Evolutionary conservation across 257 asterid species (phyloP), one percentile per base, ranked within the genome.

Genomic region (Hygrophila difformis): DNA sequence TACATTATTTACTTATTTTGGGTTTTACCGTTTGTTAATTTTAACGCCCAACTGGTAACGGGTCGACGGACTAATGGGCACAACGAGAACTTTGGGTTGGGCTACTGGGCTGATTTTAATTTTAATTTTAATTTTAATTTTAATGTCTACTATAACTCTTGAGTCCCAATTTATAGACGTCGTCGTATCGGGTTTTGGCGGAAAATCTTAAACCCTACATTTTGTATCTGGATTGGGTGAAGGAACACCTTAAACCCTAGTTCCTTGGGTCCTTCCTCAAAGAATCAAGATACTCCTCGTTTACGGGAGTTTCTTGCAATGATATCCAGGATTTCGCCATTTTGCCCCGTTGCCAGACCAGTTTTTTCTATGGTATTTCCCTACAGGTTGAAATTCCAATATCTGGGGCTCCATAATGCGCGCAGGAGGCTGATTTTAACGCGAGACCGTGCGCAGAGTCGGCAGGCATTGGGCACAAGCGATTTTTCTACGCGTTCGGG

Each of bases 341-440:
- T 72, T 31, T 70, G 44, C 38, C 77, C 78, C 39, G 64, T 64
- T 44, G 59, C 65, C 44, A 45, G 75, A 13, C 88, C 91, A 50
- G 51, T 70, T 66, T 54, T 82, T 19, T 61, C 81, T 8, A 76
- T 79, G 24, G 62, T 78, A 21, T 77, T 84, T 55, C 85, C 85
- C 6, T 82, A 70, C 65, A 78, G 56, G 67, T 68, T 84, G 39
- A 66, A 49, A 45, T 64, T 45, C 57, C 74, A 60, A 19, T 53
- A 74, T 36, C 23, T 67, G 12, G 65, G 59, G 39, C 54, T 66
- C 22, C 75, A 70, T n/a, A 41, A n/a, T 48, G 31, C 54, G 33
- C 69, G 43, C 50, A 62, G 49, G 10, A 39, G 71, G 45, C 33
- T 60, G 57, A 40, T 63, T 43, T 52, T 60, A 34, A 18, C 62